These are phyloP conservation scores for Zasmidium cellare DNA, from an alignment of 2,329 filamentous ascomycete genomes.

Conservation along the genomic window DNA sequence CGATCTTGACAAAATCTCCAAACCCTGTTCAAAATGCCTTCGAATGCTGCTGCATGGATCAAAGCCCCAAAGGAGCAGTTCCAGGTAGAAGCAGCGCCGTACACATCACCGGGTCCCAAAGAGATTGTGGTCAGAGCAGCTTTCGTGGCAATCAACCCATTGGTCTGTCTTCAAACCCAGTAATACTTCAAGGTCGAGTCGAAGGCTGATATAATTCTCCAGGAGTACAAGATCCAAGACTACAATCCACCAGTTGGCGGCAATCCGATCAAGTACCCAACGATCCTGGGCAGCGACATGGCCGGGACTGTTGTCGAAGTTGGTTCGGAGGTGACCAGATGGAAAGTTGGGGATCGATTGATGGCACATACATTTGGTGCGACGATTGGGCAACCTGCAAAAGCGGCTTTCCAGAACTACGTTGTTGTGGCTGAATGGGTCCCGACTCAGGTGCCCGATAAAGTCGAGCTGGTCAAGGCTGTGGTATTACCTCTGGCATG, in stretches of 20 bases:
- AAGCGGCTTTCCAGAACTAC: conserved; percentile 7
- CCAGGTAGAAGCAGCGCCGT: conserved; percentile 22
- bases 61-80: conserved; percentile 14
- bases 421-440: not conserved
- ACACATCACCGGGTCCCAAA: conserved; percentile 22
- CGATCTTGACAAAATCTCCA: too few relatives aligned
- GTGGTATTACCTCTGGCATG: conserved; percentile 10
- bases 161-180: too few relatives aligned
- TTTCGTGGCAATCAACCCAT: conserved; percentile 38
- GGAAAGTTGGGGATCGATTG: conserved; percentile 13
- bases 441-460: not conserved
- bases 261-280: conserved; percentile 25
- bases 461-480: not conserved
- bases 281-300: conserved; percentile 30
- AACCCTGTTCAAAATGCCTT: not conserved
- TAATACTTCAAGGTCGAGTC: too few relatives aligned
- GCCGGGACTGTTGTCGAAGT: conserved; percentile 30
- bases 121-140: conserved; percentile 38
- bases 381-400: conserved; percentile 1
- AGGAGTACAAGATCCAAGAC: conserved; percentile 39
- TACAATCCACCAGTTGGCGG: conserved; percentile 19
- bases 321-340: conserved; percentile 23
- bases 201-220: too few relatives aligned
- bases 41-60: conserved; percentile 25
- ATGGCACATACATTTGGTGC: conserved; percentile 5